Evolutionary conservation across 129 eudicot species (phyloP).

Genomic region (Apium graveolens): DNA sequence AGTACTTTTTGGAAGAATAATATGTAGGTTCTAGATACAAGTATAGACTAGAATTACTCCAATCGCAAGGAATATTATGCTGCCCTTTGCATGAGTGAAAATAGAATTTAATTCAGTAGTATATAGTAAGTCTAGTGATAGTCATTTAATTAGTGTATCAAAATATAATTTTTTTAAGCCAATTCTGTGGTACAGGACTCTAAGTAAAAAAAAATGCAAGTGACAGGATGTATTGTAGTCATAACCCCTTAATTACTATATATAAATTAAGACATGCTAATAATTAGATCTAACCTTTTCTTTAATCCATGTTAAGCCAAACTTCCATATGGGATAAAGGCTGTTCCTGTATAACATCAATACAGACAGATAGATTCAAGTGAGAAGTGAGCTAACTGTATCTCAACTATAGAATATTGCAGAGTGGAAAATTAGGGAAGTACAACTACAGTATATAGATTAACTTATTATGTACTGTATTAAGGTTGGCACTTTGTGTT

Average conservation of each 20-base stretch:
- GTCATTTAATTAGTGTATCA: not conserved
- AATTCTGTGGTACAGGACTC: not conserved
- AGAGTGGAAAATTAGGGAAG: not conserved
- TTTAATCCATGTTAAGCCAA: constrained; percentile 4
- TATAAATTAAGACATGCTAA: not conserved
- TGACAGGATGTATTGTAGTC: not conserved
- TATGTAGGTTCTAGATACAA: not conserved
- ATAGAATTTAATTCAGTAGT: not conserved
- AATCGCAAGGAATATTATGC: not conserved
- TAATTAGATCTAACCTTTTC: constrained; percentile 2
- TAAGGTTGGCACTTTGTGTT: not conserved
- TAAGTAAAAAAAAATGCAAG: too few relatives aligned
- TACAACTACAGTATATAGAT: not conserved
- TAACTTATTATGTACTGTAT: not conserved
- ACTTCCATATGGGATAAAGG: constrained; percentile 6
- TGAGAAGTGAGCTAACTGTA: not conserved
- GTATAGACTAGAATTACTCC: not conserved
- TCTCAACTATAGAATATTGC: not conserved
- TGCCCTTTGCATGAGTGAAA: not conserved
- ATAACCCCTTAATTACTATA: not conserved
- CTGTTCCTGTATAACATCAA: constrained; percentile 9
- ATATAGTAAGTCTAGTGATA: not conserved
- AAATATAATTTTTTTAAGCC: not conserved
- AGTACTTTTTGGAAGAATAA: not conserved
- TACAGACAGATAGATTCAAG: constrained; percentile 3